Percentiles rank a stretch among this genome's conserved stretches.
phyloP scores from a whole-genome alignment of 345 rosid species.

The Adansonia digitata region DNA sequence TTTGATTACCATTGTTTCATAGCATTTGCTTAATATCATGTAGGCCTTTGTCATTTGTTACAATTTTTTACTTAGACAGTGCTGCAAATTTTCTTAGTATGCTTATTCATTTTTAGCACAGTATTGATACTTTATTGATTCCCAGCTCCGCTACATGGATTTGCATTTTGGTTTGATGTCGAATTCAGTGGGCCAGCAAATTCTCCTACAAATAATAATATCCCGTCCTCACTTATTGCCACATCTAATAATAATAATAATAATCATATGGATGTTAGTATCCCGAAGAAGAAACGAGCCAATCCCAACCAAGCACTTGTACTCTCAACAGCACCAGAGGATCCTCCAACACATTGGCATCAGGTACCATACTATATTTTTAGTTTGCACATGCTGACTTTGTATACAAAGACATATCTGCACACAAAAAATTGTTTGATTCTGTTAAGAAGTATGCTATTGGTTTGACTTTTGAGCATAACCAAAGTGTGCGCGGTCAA shows the following conservation, averaged over 20 bases:
- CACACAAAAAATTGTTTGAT: neutral
- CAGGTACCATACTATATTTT: slow-evolving; percentile 46
- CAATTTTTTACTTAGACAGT: neutral
- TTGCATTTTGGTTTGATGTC: slow-evolving; percentile 97
- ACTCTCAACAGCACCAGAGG: slow-evolving; percentile 88
- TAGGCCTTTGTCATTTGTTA: neutral
- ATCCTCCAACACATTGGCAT: slow-evolving; percentile 91
- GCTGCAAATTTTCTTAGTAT: neutral
- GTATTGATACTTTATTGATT: slow-evolving; percentile 13
- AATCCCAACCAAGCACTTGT: slow-evolving; percentile 62
- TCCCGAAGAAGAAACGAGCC: slow-evolving; percentile 59
- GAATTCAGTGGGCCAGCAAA: slow-evolving; percentile 56
- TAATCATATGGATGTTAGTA: slow-evolving; percentile 43
- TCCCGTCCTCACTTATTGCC: slow-evolving; percentile 25
- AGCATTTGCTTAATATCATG: neutral
- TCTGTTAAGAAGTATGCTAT: neutral
- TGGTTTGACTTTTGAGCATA: neutral
- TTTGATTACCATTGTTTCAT: neutral
- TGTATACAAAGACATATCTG: neutral
- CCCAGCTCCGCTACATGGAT: slow-evolving; percentile 93
- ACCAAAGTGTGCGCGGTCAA: neutral
- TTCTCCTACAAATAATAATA: slow-evolving; percentile 34
- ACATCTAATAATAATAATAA: slow-evolving; percentile 33
- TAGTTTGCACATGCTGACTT: neutral
- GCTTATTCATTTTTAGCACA: neutral